A percentile compares a stretch with the other conserved stretches of the same genome.
These are phyloP conservation scores for Tranzscheliella williamsii DNA, from an alignment of 1,284 basidiomycete species.

Conservation along the genomic window DNA sequence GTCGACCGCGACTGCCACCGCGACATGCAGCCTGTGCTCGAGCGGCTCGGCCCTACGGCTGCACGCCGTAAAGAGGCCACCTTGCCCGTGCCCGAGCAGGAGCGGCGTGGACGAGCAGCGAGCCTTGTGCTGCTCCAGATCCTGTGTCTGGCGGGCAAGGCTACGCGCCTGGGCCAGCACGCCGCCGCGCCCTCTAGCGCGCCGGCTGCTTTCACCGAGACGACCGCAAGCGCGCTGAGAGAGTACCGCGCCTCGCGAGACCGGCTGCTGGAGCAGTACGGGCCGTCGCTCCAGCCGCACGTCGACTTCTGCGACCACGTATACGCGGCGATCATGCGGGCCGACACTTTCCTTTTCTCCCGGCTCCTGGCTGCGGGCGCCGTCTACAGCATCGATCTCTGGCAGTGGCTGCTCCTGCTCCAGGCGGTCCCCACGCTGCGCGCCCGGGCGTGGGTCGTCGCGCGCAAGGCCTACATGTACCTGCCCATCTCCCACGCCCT, in stretches of 20 bases:
- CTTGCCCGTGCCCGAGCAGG: background rate
- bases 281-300: background rate
- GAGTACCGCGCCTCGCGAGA: slow-evolving; percentile 2
- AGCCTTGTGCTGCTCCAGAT: slow-evolving; percentile 12
- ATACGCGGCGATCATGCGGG: slow-evolving; percentile 4
- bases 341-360: slow-evolving; percentile 7
- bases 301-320: slow-evolving; percentile 9
- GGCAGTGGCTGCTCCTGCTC: slow-evolving; percentile 15
- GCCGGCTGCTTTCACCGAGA: background rate
- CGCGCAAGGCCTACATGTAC: slow-evolving; percentile 24
- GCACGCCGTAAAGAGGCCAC: too few species aligned
- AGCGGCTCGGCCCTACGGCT: background rate
- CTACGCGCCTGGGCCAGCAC: slow-evolving; percentile 24
- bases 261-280: background rate
- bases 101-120: background rate
- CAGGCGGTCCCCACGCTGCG: slow-evolving; percentile 10
- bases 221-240: slow-evolving; percentile 1
- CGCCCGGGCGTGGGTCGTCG: slow-evolving; percentile 11
- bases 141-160: slow-evolving; percentile 17
- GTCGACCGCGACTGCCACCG: background rate
- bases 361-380: slow-evolving; percentile 1
- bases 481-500: slow-evolving; percentile 7
- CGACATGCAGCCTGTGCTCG: background rate
- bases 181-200: background rate
- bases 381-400: slow-evolving; percentile 8